Conservation (phyloP, 495 filamentous ascomycete species). For the Daldinia bambusicola region DNA sequence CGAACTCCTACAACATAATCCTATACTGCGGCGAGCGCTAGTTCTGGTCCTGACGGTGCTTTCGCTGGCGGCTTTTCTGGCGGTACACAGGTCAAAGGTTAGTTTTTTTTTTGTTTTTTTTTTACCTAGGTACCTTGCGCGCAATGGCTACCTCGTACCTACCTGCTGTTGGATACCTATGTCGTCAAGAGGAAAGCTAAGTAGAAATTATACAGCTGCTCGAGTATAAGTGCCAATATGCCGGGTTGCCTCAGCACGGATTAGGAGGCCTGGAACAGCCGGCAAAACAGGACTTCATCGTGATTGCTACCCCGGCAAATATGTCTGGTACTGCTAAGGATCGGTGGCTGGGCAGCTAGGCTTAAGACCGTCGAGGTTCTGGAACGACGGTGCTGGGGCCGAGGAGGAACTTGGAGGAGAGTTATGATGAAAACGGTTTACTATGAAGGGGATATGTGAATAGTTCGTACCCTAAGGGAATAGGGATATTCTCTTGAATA, state of each 20-base stretch:
- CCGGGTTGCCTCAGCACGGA: neutral
- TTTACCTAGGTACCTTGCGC: too few species aligned
- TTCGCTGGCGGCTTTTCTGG: conserved; percentile 26
- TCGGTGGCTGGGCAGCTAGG: neutral
- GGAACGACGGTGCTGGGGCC: neutral
- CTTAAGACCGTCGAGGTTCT: neutral
- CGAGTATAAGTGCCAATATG: conserved; percentile 13
- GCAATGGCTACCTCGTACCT: too few species aligned
- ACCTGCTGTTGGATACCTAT: too few species aligned
- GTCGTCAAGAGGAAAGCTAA: conserved; percentile 10
- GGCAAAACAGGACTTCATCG: neutral
- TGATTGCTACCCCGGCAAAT: neutral
- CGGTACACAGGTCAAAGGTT: conserved; percentile 21
- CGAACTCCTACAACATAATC: neutral
- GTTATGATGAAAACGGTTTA: too few species aligned
- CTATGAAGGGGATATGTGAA: neutral
- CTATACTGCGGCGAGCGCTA: conserved; percentile 4
- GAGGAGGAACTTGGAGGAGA: too few species aligned
- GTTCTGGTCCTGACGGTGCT: conserved; percentile 11
- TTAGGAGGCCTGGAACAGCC: neutral
- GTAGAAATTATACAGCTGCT: conserved; percentile 13
- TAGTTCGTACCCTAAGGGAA: neutral
- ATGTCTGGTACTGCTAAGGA: neutral
- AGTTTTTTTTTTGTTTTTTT: too few species aligned
- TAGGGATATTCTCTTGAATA: too few species aligned